Percentiles rank a stretch among this genome's conserved stretches.
These are phyloP conservation scores for Lactarius evosmus DNA, from an alignment of 768 basidiomycete species.

Conservation along the genomic window DNA sequence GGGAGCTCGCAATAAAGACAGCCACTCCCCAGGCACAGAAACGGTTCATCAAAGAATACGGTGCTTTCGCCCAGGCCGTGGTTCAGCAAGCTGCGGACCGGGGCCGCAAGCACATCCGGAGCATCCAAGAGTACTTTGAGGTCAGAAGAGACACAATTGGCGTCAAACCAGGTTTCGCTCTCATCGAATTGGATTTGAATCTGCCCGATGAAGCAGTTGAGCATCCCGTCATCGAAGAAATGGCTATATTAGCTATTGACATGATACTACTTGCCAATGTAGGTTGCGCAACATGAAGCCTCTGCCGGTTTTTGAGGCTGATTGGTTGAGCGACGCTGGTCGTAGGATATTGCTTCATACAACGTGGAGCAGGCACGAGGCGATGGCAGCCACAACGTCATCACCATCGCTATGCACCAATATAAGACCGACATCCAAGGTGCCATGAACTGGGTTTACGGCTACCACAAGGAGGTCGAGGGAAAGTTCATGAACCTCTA, in stretches of 20 bases:
- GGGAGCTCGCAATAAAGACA: slow-evolving; percentile 16
- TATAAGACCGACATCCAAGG: slow-evolving; percentile 32
- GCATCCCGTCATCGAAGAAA: slow-evolving; percentile 2
- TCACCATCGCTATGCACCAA: slow-evolving; percentile 43
- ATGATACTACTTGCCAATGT: slow-evolving; percentile 6
- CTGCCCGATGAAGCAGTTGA: slow-evolving; percentile 1
- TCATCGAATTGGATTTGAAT: slow-evolving; percentile 4
- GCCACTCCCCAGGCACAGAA: slow-evolving; percentile 8
- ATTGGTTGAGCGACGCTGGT: background rate
- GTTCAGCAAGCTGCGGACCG: background rate
- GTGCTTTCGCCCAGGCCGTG: background rate
- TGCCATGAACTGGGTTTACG: slow-evolving; percentile 35
- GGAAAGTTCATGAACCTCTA: slow-evolving; percentile 33
- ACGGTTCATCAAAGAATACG: slow-evolving; percentile 13
- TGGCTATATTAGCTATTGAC: background rate
- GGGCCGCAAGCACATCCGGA: background rate
- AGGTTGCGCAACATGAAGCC: background rate
- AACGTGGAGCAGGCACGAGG: slow-evolving; percentile 36
- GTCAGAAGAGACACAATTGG: background rate
- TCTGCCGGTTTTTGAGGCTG: background rate
- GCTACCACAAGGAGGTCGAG: slow-evolving; percentile 31
- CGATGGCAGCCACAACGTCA: slow-evolving; percentile 38
- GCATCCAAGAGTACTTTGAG: slow-evolving; percentile 5
- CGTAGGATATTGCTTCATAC: slow-evolving; percentile 32
- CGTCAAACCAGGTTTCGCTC: background rate